A percentile compares a stretch with the other conserved stretches of the same genome.
phyloP scores from a whole-genome alignment of 352 stramenopile species.

The Pythium grandisporangium region DNA sequence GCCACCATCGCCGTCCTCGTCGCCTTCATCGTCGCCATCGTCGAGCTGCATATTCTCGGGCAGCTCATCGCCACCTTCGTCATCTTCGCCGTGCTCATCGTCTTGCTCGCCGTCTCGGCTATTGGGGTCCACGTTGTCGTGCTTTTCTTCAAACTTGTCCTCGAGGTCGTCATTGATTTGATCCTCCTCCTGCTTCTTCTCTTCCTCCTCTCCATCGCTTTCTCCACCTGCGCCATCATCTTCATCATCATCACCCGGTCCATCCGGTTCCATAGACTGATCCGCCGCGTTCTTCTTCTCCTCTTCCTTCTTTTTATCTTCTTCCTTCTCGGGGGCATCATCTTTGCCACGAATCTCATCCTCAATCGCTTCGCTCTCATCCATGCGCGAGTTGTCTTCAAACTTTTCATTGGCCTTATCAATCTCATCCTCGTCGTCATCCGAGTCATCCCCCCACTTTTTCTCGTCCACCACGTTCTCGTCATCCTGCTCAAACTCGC shows the following conservation, averaged over 20 bases:
- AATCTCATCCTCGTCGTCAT: constrained; percentile 90
- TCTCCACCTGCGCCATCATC: constrained; percentile 33
- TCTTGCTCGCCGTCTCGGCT: constrained; percentile 19
- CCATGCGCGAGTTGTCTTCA: constrained; percentile 78
- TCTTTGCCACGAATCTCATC: constrained; percentile 88
- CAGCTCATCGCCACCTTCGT: constrained; percentile 64
- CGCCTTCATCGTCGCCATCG: constrained; percentile 48
- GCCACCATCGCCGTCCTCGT: constrained; percentile 26
- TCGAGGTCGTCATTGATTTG: constrained; percentile 79
- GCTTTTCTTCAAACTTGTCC: constrained; percentile 48
- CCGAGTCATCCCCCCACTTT: constrained; percentile 94
- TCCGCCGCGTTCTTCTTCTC: constrained; percentile 61
- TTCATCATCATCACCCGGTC: constrained; percentile 40
- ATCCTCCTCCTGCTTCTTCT: constrained; percentile 46
- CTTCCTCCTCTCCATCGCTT: constrained; percentile 53
- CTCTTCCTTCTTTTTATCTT: constrained; percentile 75
- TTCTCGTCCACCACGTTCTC: constrained; percentile 99
- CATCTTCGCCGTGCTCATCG: constrained; percentile 35
- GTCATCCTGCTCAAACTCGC: constrained; percentile 92
- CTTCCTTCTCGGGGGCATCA: constrained; percentile 32
- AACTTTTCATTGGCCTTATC: constrained; percentile 96
- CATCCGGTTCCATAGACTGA: constrained; percentile 65
- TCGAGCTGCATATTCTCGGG: constrained; percentile 85
- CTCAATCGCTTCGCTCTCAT: constrained; percentile 64
- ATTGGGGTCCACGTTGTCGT: constrained; percentile 26